Evolutionary conservation across 2,329 filamentous ascomycete species (phyloP).

Genomic region (Chalara sp.): DNA sequence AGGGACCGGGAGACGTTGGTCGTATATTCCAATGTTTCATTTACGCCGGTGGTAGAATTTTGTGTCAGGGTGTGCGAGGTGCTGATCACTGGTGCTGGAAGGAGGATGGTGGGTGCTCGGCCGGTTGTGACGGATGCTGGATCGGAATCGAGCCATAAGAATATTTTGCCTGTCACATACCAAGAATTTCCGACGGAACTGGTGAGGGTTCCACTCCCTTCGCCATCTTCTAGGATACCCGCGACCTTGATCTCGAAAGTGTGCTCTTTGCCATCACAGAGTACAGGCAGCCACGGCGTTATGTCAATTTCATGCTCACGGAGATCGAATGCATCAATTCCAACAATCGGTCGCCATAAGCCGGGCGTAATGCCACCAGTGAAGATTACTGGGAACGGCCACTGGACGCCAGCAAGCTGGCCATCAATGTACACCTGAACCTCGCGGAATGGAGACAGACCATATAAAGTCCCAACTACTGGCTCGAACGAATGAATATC

Average conservation of each 20-base stretch:
- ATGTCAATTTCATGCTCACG: slow-evolving; percentile 78
- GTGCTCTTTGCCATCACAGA: slow-evolving; percentile 60
- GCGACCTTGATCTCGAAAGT: slow-evolving; percentile 61
- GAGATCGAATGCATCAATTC: slow-evolving; percentile 72
- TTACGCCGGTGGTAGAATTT: slow-evolving; percentile 40
- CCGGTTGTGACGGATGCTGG: slow-evolving; percentile 46
- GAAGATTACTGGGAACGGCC: slow-evolving; percentile 79
- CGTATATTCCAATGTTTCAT: slow-evolving; percentile 53
- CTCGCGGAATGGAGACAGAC: slow-evolving; percentile 70
- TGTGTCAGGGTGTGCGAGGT: slow-evolving; percentile 43
- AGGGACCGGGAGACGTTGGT: slow-evolving; percentile 50
- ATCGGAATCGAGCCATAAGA: slow-evolving; percentile 60
- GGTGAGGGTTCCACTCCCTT: slow-evolving; percentile 41
- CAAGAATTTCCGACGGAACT: slow-evolving; percentile 58
- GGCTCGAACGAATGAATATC: slow-evolving; percentile 51
- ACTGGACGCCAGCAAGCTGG: slow-evolving; percentile 64
- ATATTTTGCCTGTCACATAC: slow-evolving; percentile 74
- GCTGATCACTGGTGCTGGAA: slow-evolving; percentile 36
- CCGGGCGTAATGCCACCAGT: slow-evolving; percentile 73
- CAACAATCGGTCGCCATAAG: slow-evolving; percentile 72
- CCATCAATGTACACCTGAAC: slow-evolving; percentile 72
- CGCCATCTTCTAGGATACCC: slow-evolving; percentile 52
- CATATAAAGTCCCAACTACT: slow-evolving; percentile 51
- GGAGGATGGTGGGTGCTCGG: slow-evolving; percentile 26
- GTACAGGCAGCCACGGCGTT: slow-evolving; percentile 63